Base-by-base conservation (phyloP, 768 basidiomycete genomes). In the Termitomyces titanicus region DNA sequence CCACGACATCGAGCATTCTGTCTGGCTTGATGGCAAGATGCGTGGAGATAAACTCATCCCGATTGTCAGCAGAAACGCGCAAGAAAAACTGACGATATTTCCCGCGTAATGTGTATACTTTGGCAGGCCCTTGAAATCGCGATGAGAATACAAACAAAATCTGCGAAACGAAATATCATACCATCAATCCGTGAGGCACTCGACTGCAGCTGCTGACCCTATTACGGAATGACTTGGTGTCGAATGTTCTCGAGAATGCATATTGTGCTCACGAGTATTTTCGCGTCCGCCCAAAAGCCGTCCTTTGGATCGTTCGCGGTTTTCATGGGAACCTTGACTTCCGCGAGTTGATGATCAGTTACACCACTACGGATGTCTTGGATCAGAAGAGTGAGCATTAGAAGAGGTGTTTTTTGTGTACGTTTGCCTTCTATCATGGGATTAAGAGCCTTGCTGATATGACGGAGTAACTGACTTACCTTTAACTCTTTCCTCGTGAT, bases 161-260 rank as follows among this genome's bases (percentile, higher is more conserved):
- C 39, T 46, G 55, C 33, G 15, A 53, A 35, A 35, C 44, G 25
- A 33, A 46, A 33, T n/a, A 9, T 56, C 63, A 44, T 51, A 86
- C 88, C 88, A 66, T 91, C 88, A 50, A 91, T 84, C 56, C 86
- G 75, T 11, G 84, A 80, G 11, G 87, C 82, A 24, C 83, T 75
- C 0, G 66, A 61, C 66, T 91, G 88, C 22, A 90, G 74, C 55
- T 75, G 74, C 12, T 79, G 70, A 44, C 78, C 76, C 72, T 81
- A 18, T 18, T 5, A 15, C 8, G 54, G 15, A 18, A 44, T 33
- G 47, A 39, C 42, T 55, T 25, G 42, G 29, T n/a, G 24, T 40
- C 31, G 7, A 40, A 18, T 29, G 29, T 29, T 17, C 5, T 25
- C 29, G 29, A 8, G 29, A 18, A 11, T 22, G 17, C 35, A 11